These are phyloP conservation scores for Tremellales sp. DNA, from an alignment of 1,284 basidiomycete genomes.

Conservation along the genomic window DNA sequence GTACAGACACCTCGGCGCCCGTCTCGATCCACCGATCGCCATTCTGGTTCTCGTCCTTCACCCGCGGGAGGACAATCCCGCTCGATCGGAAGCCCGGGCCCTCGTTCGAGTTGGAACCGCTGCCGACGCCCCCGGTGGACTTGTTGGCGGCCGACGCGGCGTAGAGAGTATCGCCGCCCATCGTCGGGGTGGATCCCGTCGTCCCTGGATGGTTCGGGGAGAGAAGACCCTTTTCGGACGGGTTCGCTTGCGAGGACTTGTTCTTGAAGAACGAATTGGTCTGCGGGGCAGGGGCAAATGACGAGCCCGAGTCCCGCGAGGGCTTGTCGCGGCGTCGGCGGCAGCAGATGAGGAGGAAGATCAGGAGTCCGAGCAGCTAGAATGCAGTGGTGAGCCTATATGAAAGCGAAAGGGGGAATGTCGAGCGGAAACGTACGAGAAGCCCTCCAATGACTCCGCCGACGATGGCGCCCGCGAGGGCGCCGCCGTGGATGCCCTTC, in stretches of 20 bases:
- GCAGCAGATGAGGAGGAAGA: conserved; percentile 26
- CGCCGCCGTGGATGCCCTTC: conserved; percentile 29
- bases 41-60: conserved; percentile 39
- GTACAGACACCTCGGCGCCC: conserved; percentile 30
- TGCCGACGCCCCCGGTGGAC: conserved; percentile 3
- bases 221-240: conserved; percentile 32
- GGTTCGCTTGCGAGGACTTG: conserved; percentile 12
- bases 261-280: conserved; percentile 10
- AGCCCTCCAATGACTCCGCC: conserved; percentile 41
- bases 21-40: conserved; percentile 35
- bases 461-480: conserved; percentile 42
- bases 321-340: conserved; percentile 19
- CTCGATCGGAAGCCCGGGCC: conserved; percentile 18
- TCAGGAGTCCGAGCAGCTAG: conserved; percentile 32
- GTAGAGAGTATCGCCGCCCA: conserved; percentile 28
- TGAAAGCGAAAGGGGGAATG: not conserved
- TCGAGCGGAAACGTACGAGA: conserved; percentile 23
- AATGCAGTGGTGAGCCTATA: not conserved
- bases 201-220: conserved; percentile 7
- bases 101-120: conserved; percentile 2
- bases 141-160: conserved; percentile 1
- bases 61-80: conserved; percentile 33
- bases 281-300: conserved; percentile 14
- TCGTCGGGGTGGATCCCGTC: conserved; percentile 21
- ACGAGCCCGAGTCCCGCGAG: conserved; percentile 18